Conservation (phyloP, 2,329 filamentous ascomycete species). For the Mariannaea sp. region DNA sequence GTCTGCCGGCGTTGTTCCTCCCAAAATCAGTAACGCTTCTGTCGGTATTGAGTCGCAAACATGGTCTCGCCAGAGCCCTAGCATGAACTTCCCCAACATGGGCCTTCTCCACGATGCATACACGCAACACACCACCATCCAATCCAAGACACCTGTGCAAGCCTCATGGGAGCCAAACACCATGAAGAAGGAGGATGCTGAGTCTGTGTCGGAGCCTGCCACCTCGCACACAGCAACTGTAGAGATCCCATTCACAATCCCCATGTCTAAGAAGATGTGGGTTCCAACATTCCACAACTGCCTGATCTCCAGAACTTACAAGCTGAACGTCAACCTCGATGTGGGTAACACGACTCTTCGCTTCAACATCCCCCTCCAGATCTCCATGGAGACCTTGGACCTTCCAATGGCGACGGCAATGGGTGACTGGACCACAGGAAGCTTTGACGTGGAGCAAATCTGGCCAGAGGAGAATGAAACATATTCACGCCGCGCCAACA, state of each 20-base stretch:
- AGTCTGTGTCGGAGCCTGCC: not conserved
- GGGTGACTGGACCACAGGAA: slow-evolving; percentile 4
- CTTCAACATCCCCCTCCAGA: slow-evolving; percentile 6
- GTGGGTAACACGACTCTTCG: slow-evolving; percentile 7
- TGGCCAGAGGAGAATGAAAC: not conserved
- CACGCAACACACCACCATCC: not conserved
- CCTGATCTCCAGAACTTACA: slow-evolving; percentile 12
- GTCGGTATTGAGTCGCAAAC: slow-evolving; percentile 28
- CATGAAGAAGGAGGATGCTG: not conserved
- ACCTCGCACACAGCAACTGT: not conserved
- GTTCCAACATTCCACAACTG: slow-evolving; percentile 14
- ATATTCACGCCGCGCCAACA: not conserved
- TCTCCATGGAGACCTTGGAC: slow-evolving; percentile 9
- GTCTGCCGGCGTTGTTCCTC: slow-evolving; percentile 18
- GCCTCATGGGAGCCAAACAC: not conserved
- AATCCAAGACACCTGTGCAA: not conserved
- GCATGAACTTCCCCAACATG: slow-evolving; percentile 23
- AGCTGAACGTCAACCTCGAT: not conserved
- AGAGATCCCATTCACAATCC: slow-evolving; percentile 7
- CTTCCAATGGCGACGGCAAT: not conserved
- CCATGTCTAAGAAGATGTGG: slow-evolving; percentile 3
- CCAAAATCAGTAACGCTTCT: slow-evolving; percentile 17
- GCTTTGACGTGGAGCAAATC: not conserved
- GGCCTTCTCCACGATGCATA: slow-evolving; percentile 21
- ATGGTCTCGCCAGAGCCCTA: slow-evolving; percentile 31